Evolutionary conservation across 164 flowering plant genomes (phyloP).

Genomic region (Tetracentron sinense): DNA sequence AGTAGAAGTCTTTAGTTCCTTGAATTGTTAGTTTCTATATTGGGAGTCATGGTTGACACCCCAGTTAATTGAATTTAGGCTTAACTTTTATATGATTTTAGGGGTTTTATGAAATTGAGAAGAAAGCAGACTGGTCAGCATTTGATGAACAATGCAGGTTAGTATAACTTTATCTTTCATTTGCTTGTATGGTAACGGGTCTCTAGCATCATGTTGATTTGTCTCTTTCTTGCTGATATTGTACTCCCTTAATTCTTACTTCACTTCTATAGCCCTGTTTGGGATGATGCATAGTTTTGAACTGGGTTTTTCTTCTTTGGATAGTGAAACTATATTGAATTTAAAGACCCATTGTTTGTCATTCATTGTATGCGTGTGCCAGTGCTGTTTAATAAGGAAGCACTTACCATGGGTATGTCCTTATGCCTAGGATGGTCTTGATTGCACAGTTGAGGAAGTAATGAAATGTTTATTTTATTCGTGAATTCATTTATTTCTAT

Average conservation of each 20-base stretch:
- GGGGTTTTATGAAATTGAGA: constrained; percentile 67
- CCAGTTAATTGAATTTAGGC: neutral
- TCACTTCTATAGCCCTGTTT: neutral
- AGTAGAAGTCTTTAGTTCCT: neutral
- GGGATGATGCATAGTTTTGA: neutral
- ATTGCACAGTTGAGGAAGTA: too few species aligned
- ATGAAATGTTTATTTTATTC: too few species aligned
- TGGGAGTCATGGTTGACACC: neutral
- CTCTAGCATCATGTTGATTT: neutral
- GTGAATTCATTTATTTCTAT: too few species aligned
- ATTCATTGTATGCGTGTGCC: too few species aligned
- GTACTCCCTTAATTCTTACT: neutral
- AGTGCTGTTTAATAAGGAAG: too few species aligned
- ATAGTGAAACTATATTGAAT: neutral
- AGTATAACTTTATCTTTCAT: constrained; percentile 7
- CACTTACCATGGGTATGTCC: too few species aligned
- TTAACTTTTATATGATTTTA: constrained; percentile 15
- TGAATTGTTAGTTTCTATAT: neutral
- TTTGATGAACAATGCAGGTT: constrained; percentile 76
- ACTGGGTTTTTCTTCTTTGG: neutral
- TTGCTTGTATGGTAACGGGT: neutral
- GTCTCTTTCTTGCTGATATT: neutral
- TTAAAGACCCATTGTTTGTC: neutral
- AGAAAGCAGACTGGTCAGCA: constrained; percentile 58
- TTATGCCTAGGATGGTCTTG: too few species aligned